Base-by-base conservation (phyloP, 2,329 filamentous ascomycete genomes). In the Claviceps sorghi region DNA sequence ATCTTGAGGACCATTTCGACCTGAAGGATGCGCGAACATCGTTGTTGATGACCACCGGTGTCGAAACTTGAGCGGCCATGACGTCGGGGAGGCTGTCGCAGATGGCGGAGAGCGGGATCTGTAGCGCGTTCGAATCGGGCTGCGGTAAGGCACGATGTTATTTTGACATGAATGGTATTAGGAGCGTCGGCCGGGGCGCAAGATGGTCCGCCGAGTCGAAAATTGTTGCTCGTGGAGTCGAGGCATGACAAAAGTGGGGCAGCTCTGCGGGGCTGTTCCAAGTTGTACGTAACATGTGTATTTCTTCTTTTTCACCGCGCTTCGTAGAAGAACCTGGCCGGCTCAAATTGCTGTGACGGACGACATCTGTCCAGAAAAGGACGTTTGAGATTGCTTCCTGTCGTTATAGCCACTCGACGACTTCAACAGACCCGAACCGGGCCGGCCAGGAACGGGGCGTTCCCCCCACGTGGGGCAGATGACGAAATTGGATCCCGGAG, bases 1-100 rank as follows among this genome's bases (percentile, higher is more conserved):
- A 83, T 60, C 80, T 69, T 41, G 73, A 72, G 29, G 77, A 77
- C 78, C 75, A 81, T 62, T 77, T 75, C 47, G 76, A 80, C 57
- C 73, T 69, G 57, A 73, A 75, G 11, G 74, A 67, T 57, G 69
- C 56, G 54, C 54, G 53, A 15, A 58, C 26, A 55, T 54, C 26
- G 55, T 54, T 60, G 34, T 54, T 47, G 54, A 44, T 36, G 22
- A 19, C 41, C 32, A 52, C 45, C 48, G 48, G 21, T 15, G 56
- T 43, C n/a, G 54, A 54, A 50, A 53, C 54, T 55, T 61, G 63
- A 34, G 61, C 64, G 48, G 68, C 60, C 67, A 70, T 71, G 57
- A 15, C 59, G 50, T 34, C 10, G 21, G 43, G 5, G 9, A 19
- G 29, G 13, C n/a, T 34, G 30, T 34, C 26, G 19, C 17, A 29